Evolutionary conservation across 2,329 filamentous ascomycete species (phyloP).

Genomic region (Helotiales sp.): DNA sequence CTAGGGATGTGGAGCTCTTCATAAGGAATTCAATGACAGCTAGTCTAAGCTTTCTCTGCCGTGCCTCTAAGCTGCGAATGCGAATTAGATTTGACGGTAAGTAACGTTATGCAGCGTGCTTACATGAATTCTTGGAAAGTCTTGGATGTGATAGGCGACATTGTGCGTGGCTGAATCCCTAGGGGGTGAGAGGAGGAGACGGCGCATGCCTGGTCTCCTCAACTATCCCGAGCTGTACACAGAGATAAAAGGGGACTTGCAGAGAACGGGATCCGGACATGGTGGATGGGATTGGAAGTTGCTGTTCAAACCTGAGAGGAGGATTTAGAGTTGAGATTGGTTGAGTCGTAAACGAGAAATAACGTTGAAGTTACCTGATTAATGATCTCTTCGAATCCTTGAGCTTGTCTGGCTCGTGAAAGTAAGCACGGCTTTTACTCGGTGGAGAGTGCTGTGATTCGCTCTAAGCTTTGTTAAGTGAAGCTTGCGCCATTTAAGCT

Average conservation of each 20-base stretch:
- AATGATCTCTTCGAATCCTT: background rate
- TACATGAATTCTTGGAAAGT: conserved; percentile 23
- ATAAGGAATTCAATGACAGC: background rate
- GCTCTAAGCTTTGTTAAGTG: background rate
- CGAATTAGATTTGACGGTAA: background rate
- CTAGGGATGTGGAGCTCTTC: background rate
- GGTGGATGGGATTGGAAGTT: background rate
- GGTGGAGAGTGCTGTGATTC: background rate
- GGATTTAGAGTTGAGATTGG: background rate
- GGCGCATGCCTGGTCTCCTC: background rate
- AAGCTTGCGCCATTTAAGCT: background rate
- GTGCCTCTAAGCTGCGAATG: background rate
- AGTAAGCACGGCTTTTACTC: background rate
- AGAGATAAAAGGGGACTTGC: background rate
- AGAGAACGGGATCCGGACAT: background rate
- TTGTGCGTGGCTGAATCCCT: background rate
- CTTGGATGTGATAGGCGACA: conserved; percentile 19
- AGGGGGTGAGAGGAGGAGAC: background rate
- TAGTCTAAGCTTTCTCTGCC: background rate
- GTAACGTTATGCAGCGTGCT: conserved; percentile 18
- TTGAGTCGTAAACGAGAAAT: background rate
- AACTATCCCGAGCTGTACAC: background rate
- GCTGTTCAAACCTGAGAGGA: background rate
- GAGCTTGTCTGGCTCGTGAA: background rate
- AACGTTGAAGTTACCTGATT: background rate